Conservation (phyloP, 2,329 filamentous ascomycete species). For the Ceratocystis harringtonii region DNA sequence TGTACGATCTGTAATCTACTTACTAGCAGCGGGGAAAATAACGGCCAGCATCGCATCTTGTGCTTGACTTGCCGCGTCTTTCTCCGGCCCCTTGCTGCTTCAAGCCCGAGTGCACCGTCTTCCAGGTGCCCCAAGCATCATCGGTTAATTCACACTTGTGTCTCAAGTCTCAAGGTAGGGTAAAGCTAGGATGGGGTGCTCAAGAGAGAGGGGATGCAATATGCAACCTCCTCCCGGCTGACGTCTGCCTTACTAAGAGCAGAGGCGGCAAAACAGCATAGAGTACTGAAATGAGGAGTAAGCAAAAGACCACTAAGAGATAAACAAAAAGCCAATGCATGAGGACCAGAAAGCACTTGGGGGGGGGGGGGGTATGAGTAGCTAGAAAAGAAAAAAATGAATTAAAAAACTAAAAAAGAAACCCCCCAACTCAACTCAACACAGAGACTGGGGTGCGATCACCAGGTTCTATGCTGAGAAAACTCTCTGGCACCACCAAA, state of each 20-base stretch:
- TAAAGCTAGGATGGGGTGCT: background rate
- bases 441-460: background rate
- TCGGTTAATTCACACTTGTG: background rate
- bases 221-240: background rate
- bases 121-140: background rate
- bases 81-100: background rate
- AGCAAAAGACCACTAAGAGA: background rate
- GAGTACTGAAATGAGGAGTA: background rate
- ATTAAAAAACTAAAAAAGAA: background rate
- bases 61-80: background rate
- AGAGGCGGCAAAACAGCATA: background rate
- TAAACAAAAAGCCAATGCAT: background rate
- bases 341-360: background rate
- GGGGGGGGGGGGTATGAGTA: background rate
- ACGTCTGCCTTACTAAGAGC: background rate
- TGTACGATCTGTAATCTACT: background rate
- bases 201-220: background rate
- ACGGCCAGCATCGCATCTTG: background rate
- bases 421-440: background rate
- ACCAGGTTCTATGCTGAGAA: too few species aligned
- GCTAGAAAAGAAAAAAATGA: background rate
- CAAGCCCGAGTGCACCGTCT: background rate
- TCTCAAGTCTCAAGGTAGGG: background rate
- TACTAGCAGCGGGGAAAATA: background rate
- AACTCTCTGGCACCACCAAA: too few species aligned